Percentiles rank a stretch among this genome's conserved stretches.
These are phyloP conservation scores for Hypoxylon perforatum DNA, from an alignment of 495 filamentous ascomycete species.

Conservation along the genomic window DNA sequence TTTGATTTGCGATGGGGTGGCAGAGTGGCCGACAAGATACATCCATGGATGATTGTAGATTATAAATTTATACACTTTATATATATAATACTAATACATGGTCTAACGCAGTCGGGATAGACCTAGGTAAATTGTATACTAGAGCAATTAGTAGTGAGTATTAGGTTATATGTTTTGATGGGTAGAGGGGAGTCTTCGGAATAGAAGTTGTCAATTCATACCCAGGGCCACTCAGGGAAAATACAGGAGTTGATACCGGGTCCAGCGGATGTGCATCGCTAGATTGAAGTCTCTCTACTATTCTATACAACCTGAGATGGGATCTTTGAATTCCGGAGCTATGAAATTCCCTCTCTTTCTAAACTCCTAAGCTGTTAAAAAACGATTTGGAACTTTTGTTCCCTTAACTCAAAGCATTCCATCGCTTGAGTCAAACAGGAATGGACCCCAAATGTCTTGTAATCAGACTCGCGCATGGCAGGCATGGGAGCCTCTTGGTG, in stretches of 20 bases:
- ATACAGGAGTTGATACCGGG: background rate
- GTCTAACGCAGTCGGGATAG: too few relatives aligned
- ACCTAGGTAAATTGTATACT: too few relatives aligned
- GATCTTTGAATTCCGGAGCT: background rate
- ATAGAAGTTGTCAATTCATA: background rate
- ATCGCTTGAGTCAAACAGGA: background rate
- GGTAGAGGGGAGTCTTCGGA: too few relatives aligned
- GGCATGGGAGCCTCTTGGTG: constrained; percentile 3
- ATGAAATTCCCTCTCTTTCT: background rate
- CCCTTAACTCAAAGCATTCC: background rate
- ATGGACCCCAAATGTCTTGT: constrained; percentile 14
- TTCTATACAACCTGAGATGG: background rate
- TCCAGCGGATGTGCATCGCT: background rate
- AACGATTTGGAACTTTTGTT: background rate
- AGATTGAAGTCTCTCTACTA: background rate
- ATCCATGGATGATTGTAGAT: too few relatives aligned
- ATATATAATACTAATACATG: too few relatives aligned
- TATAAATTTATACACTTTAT: too few relatives aligned
- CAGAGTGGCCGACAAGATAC: too few relatives aligned
- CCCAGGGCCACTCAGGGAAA: background rate
- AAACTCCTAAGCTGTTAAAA: background rate
- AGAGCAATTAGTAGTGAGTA: too few relatives aligned
- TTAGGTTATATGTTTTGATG: too few relatives aligned
- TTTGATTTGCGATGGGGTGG: too few relatives aligned
- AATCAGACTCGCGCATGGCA: constrained; percentile 16